Evolutionary conservation across 2,329 filamentous ascomycete species (phyloP).

Genomic region (Colletotrichum camelliae): DNA sequence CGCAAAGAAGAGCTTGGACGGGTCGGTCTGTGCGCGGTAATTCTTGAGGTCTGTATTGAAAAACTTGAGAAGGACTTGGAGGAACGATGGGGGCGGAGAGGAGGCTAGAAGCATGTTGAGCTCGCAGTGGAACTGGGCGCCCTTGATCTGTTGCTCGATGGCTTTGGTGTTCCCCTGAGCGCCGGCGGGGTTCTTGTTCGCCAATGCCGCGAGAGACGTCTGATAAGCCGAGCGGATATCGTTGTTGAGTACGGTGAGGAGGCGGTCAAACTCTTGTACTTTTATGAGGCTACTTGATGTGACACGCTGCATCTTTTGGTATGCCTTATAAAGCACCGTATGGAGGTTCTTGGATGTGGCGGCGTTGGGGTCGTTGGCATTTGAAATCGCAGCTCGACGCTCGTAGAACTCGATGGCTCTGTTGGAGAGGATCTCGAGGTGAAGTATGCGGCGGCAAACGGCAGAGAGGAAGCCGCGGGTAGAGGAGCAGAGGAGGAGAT

Average conservation of each 20-base stretch:
- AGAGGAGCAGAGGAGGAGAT: conserved; percentile 74
- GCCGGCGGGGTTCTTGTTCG: conserved; percentile 50
- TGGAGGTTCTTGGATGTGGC: conserved; percentile 44
- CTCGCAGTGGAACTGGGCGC: conserved; percentile 55
- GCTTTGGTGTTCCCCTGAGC: conserved; percentile 43
- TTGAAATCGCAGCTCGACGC: conserved; percentile 38
- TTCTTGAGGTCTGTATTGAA: conserved; percentile 64
- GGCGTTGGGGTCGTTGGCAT: conserved; percentile 36
- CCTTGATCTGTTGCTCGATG: conserved; percentile 49
- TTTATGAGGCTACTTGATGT: conserved; percentile 59
- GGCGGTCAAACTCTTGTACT: conserved; percentile 65
- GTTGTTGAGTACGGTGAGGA: conserved; percentile 55
- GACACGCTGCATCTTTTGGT: conserved; percentile 58
- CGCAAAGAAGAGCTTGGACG: conserved; percentile 73
- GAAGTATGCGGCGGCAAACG: conserved; percentile 67
- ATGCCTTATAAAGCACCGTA: conserved; percentile 61
- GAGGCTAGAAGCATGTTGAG: conserved; percentile 56
- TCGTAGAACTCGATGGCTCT: conserved; percentile 59
- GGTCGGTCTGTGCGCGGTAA: conserved; percentile 66
- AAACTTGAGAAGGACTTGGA: conserved; percentile 67
- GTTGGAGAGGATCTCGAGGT: conserved; percentile 57
- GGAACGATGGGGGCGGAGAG: conserved; percentile 51
- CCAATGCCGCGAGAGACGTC: conserved; percentile 47
- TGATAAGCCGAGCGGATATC: conserved; percentile 60
- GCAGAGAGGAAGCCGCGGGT: conserved; percentile 76